Percentiles rank a stretch among this genome's conserved stretches.
Evolutionary conservation across 805 yeast species (phyloP).

Genomic region (Brettanomyces anomalus): DNA sequence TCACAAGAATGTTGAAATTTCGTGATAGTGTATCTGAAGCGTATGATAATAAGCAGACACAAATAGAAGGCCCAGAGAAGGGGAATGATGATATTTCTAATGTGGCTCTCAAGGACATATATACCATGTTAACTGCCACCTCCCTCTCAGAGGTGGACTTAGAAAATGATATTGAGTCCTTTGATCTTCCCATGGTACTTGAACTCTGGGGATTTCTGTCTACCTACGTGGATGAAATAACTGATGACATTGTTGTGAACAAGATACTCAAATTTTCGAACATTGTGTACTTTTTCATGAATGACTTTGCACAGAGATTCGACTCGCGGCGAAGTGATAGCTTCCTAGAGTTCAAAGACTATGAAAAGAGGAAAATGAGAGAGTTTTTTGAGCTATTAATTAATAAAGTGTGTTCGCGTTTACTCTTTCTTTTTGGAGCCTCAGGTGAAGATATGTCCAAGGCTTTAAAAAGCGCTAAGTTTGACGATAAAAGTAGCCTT

Average conservation of each 20-base stretch:
- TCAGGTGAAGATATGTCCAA: constrained; percentile 32
- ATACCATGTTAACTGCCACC: constrained; percentile 9
- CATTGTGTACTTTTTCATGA: constrained; percentile 44
- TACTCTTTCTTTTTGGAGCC: constrained; percentile 20
- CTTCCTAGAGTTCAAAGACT: constrained; percentile 32
- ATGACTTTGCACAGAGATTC: constrained; percentile 31
- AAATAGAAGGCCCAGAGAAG: constrained; percentile 2
- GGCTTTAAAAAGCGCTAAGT: constrained; percentile 7
- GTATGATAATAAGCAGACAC: constrained; percentile 14
- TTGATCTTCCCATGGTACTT: constrained; percentile 44
- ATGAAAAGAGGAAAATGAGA: constrained; percentile 33
- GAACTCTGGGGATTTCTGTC: constrained; percentile 52
- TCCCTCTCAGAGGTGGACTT: constrained; percentile 21
- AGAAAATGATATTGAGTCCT: constrained; percentile 17
- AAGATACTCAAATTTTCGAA: constrained; percentile 45
- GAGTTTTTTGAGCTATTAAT: constrained; percentile 19
- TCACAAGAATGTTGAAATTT: constrained; percentile 29
- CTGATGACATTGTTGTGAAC: constrained; percentile 24
- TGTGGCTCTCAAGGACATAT: constrained; percentile 20
- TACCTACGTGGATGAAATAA: constrained; percentile 28
- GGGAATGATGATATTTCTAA: constrained; percentile 14
- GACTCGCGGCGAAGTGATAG: constrained; percentile 15
- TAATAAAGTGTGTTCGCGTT: constrained; percentile 19
- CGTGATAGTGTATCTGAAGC: constrained; percentile 32
- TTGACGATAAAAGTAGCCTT: not conserved